These are phyloP conservation scores for Saccharomycopsis sp. DNA, from an alignment of 805 yeast genomes.

Conservation along the genomic window DNA sequence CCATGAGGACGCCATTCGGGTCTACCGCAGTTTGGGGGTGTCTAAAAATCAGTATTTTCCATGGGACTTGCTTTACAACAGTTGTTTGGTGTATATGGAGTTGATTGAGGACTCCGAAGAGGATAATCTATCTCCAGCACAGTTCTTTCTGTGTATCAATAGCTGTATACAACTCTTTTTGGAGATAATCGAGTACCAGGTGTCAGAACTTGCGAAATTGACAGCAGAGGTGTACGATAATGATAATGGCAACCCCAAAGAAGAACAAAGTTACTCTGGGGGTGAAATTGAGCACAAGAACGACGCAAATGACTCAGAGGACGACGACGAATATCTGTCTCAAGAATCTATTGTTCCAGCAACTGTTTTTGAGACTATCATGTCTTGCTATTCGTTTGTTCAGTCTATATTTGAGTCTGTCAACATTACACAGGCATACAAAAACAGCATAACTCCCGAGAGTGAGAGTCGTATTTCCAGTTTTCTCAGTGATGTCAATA, in stretches of 20 bases:
- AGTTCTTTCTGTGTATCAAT: conserved; percentile 6
- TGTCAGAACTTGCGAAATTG: conserved; percentile 13
- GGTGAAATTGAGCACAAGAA: background rate
- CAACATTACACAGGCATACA: conserved; percentile 1
- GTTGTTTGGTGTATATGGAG: conserved; percentile 20
- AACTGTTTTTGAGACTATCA: conserved; percentile 18
- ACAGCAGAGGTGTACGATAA: background rate
- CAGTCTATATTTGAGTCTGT: conserved; percentile 13
- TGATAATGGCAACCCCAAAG: background rate
- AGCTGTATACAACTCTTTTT: conserved; percentile 12
- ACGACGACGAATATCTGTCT: conserved; percentile 11
- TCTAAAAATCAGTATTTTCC: conserved; percentile 2
- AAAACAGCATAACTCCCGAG: background rate
- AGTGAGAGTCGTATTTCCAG: background rate
- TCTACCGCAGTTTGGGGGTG: background rate
- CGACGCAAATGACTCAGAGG: background rate
- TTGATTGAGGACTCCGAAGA: conserved; percentile 17
- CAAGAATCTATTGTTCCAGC: conserved; percentile 19
- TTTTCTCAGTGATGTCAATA: background rate
- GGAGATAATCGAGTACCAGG: conserved; percentile 14
- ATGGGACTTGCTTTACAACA: conserved; percentile 20
- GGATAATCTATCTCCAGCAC: background rate
- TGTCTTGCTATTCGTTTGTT: conserved; percentile 10
- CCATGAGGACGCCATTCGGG: background rate
- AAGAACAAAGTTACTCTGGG: no score